These are phyloP conservation scores for Coffea humblotiana DNA, from an alignment of 305 asterid genomes.

Conservation along the genomic window DNA sequence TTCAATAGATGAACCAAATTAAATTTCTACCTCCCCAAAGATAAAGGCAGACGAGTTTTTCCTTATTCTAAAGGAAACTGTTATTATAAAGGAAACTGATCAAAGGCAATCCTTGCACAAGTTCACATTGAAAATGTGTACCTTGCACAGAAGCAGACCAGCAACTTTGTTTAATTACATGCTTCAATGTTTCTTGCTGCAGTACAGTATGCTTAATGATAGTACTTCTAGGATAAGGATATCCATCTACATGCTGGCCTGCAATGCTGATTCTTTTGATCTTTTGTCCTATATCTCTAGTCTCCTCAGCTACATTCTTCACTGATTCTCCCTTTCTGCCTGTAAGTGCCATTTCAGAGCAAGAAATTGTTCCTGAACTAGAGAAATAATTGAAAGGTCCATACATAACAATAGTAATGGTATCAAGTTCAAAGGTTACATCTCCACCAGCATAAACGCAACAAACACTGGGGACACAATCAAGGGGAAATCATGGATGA, in stretches of 20 bases:
- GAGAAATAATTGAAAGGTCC: background rate
- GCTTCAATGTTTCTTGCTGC: conserved; percentile 21
- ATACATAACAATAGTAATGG: background rate
- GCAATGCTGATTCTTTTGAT: conserved; percentile 4
- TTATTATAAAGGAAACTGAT: too few relatives aligned
- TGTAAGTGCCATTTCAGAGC: background rate
- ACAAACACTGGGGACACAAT: background rate
- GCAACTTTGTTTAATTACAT: conserved; percentile 10
- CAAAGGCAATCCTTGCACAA: background rate
- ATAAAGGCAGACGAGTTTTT: too few relatives aligned
- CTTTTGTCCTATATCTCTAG: conserved; percentile 3
- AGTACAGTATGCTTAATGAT: conserved; percentile 6
- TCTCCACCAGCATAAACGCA: background rate
- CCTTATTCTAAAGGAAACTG: background rate
- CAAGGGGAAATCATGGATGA: background rate
- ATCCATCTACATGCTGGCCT: conserved; percentile 5
- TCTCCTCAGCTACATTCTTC: conserved; percentile 7
- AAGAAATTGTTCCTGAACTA: background rate
- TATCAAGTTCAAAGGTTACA: background rate
- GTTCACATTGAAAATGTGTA: background rate
- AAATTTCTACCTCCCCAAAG: background rate
- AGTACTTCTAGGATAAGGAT: conserved; percentile 9
- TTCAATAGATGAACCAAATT: background rate
- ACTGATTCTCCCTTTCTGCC: background rate
- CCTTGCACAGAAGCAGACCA: conserved; percentile 9